Evolutionary conservation across 305 asterid genomes (phyloP).

Genomic region (Fraxinus velutina): DNA sequence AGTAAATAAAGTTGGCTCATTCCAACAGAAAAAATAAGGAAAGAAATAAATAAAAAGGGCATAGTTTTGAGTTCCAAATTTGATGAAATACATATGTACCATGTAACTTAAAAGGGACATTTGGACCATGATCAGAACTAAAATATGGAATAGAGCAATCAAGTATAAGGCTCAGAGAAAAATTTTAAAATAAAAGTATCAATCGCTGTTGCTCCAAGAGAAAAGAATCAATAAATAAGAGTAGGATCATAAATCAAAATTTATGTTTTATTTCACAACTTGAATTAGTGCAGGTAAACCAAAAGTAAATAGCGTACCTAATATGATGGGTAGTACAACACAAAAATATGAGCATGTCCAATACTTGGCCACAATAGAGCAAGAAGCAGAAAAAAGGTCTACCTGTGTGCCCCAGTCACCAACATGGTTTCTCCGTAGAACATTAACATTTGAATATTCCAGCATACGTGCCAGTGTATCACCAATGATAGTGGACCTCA

Average conservation of each 20-base stretch:
- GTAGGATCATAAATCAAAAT: background rate
- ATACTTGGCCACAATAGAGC: conserved; percentile 13
- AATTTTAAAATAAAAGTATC: background rate
- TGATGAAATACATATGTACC: background rate
- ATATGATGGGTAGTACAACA: background rate
- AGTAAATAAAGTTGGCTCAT: background rate
- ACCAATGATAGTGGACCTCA: conserved; percentile 89
- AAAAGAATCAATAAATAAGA: background rate
- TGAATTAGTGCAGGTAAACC: background rate
- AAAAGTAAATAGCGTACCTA: background rate
- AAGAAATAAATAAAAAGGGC: background rate
- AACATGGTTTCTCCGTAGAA: conserved; percentile 84
- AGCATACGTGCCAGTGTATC: conserved; percentile 90
- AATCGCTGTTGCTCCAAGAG: background rate
- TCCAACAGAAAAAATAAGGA: background rate
- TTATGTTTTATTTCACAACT: background rate
- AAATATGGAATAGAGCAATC: background rate
- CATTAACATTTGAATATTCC: conserved; percentile 82
- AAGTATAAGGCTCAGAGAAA: background rate
- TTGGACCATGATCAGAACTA: background rate
- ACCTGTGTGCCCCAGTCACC: conserved; percentile 99
- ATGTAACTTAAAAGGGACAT: conserved; percentile 7
- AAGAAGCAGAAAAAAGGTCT: background rate
- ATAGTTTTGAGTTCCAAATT: background rate
- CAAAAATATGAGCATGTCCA: background rate